Evolutionary conservation across 805 yeast genomes (phyloP).

Genomic region (Pichia thaimueangensis): DNA sequence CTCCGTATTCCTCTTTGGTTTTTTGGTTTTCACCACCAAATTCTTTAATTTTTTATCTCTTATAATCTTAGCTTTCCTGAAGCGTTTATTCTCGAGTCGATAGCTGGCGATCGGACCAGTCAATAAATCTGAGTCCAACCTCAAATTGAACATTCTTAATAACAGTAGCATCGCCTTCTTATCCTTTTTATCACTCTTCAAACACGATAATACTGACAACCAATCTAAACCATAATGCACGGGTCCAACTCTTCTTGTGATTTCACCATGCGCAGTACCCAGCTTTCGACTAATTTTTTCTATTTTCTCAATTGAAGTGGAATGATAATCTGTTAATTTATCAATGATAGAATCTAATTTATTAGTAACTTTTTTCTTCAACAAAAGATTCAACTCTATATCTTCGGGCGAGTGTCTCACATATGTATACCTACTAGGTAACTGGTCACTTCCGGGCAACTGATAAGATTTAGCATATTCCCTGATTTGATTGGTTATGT

Average conservation of each 20-base stretch:
- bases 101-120: constrained; percentile 8
- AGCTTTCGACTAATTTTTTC: not conserved
- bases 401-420: constrained; percentile 4
- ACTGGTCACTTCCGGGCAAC: not conserved
- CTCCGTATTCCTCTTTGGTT: not conserved
- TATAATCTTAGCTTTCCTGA: not conserved
- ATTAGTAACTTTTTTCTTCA: constrained; percentile 12
- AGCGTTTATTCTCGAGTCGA: constrained; percentile 1
- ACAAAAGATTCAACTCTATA: constrained; percentile 12
- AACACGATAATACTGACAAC: constrained; percentile 4
- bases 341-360: constrained; percentile 21
- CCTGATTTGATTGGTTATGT: constrained; percentile 2
- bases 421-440: not conserved
- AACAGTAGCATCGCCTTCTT: not conserved
- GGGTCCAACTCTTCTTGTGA: not conserved
- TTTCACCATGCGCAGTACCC: not conserved
- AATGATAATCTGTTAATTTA: constrained; percentile 8
- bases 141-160: constrained; percentile 5
- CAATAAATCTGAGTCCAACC: constrained; percentile 3
- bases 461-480: not conserved
- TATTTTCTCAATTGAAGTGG: not conserved
- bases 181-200: constrained; percentile 7
- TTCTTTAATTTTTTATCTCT: constrained; percentile 2
- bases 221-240: constrained; percentile 8
- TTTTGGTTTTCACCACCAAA: not conserved